phyloP scores from a whole-genome alignment of 208 protist species.

The Leptomonas pyrrhocoris region DNA sequence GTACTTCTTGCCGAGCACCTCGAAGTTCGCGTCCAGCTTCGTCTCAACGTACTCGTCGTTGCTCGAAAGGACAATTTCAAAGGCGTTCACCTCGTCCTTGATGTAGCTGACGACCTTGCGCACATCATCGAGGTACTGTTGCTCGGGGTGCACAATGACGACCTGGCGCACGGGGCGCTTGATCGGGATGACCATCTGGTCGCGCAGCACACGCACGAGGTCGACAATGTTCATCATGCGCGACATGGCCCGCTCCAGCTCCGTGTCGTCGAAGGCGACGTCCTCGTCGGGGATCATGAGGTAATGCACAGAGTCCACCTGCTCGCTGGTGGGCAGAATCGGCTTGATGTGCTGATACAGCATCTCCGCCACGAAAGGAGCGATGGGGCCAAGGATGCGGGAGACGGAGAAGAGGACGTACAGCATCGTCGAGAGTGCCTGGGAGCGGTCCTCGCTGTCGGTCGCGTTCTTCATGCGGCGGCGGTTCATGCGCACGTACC shows the following conservation, averaged over 20 bases:
- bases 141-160: conserved; percentile 87
- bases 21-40: conserved; percentile 90
- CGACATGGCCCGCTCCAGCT: conserved; percentile 79
- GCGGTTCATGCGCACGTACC: conserved; percentile 99
- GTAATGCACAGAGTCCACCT: conserved; percentile 94
- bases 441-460: conserved; percentile 74
- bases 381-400: conserved; percentile 97
- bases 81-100: conserved; percentile 93
- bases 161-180: conserved; percentile 92
- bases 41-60: conserved; percentile 85
- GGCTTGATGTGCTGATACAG: conserved; percentile 97
- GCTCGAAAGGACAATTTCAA: conserved; percentile 77
- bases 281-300: conserved; percentile 91
- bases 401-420: conserved; percentile 92
- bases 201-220: conserved; percentile 94
- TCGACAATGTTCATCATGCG: conserved; percentile 94
- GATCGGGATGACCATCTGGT: conserved; percentile 92
- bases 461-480: conserved; percentile 93
- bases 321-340: conserved; percentile 80
- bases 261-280: conserved; percentile 56
- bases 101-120: conserved; percentile 85
- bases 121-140: conserved; percentile 78
- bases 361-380: conserved; percentile 98
- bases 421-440: conserved; percentile 91
- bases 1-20: conserved; percentile 84